phyloP scores from a whole-genome alignment of 140 eudicot species.

The Oenanthe javanica region DNA sequence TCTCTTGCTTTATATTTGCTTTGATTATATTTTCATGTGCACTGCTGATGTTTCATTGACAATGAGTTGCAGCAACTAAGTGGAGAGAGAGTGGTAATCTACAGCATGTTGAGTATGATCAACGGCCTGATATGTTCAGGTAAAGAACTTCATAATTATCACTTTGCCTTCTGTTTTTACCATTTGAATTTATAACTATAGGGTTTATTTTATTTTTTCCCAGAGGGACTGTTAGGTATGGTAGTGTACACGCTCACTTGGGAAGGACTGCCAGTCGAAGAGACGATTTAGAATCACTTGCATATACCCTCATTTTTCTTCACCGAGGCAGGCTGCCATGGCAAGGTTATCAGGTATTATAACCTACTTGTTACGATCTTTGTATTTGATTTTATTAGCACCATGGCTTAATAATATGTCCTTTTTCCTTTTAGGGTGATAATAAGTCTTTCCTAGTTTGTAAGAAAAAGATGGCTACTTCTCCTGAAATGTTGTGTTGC shows the following conservation, averaged over 20 bases:
- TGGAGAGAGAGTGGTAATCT: constrained; percentile 77
- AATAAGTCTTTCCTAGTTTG: constrained; percentile 89
- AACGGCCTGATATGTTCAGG: constrained; percentile 98
- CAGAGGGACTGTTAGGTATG: constrained; percentile 98
- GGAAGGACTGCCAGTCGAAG: constrained; percentile 93
- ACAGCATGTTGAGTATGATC: constrained; percentile 88
- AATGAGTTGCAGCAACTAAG: constrained; percentile 59
- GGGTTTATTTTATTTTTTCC: not conserved
- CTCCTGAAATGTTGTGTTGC: constrained; percentile 84
- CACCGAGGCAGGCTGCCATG: constrained; percentile 95
- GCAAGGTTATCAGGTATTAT: constrained; percentile 94
- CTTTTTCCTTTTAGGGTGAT: constrained; percentile 48
- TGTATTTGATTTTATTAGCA: constrained; percentile 1
- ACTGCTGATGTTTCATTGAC: constrained; percentile 10
- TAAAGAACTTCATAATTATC: constrained; percentile 8
- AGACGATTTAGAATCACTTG: constrained; percentile 98
- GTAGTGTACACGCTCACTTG: constrained; percentile 95
- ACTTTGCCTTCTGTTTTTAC: not conserved
- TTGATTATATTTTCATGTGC: constrained; percentile 3
- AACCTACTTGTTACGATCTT: not conserved
- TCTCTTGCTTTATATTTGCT: constrained; percentile 6
- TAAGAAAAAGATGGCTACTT: constrained; percentile 97
- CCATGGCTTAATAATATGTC: not conserved
- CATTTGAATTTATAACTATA: not conserved
- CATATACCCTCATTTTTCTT: constrained; percentile 91